Conservation (phyloP, 148 eudicot species). For the Camellia japonica region DNA sequence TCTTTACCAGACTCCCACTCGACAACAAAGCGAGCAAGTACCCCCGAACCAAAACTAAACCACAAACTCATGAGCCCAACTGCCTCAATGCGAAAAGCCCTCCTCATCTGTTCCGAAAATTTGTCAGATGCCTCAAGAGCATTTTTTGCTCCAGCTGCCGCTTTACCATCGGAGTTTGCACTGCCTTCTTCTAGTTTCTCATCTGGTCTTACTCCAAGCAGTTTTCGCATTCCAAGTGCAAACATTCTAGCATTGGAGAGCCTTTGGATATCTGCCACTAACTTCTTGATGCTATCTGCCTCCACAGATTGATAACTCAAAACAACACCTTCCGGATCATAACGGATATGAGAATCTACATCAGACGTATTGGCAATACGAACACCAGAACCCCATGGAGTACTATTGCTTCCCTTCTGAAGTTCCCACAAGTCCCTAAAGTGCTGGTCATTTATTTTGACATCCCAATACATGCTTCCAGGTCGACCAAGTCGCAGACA, state of each 20-base stretch:
- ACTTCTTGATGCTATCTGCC: conserved; percentile 82
- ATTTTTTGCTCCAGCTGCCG: conserved; percentile 40
- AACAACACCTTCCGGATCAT: conserved; percentile 89
- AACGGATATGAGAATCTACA: conserved; percentile 86
- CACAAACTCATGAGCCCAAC: conserved; percentile 94
- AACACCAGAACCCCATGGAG: conserved; percentile 91
- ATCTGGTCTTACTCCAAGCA: conserved; percentile 70
- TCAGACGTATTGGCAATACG: conserved; percentile 93
- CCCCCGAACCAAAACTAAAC: conserved; percentile 94
- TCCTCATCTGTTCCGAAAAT: conserved; percentile 83
- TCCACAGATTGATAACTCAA: conserved; percentile 85
- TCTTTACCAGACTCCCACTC: conserved; percentile 97
- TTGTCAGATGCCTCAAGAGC: conserved; percentile 55
- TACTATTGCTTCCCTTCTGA: conserved; percentile 68
- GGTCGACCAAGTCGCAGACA: conserved; percentile 89
- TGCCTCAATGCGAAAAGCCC: conserved; percentile 87
- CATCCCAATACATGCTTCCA: conserved; percentile 99
- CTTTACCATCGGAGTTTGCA: conserved; percentile 47
- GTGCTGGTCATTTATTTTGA: conserved; percentile 86
- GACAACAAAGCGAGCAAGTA: conserved; percentile 90
- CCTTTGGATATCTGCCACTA: conserved; percentile 88
- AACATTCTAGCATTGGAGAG: conserved; percentile 90
- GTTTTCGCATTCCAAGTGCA: conserved; percentile 89
- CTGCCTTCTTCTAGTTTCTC: conserved; percentile 62
- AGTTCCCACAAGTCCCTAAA: conserved; percentile 96